Base-by-base conservation (phyloP, 2,329 filamentous ascomycete species). In the Colletotrichum ledebouriae region DNA sequence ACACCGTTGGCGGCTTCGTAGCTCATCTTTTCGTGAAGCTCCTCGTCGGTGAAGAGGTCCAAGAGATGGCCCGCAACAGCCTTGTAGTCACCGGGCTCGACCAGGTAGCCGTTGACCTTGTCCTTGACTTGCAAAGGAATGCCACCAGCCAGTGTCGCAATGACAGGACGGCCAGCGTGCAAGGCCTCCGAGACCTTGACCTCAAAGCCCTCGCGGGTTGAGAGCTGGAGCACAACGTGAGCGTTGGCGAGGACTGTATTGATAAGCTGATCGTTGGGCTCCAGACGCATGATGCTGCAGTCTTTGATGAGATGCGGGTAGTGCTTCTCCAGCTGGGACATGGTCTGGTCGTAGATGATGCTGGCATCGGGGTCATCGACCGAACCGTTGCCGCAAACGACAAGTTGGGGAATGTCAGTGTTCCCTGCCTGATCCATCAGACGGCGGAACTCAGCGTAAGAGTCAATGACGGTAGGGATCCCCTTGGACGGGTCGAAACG, bases 401-500 rank as follows among this genome's bases (percentile, higher is more conserved):
- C 85, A 4, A 96, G 86, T 76, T 95, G 93, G 0, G 92, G 92
- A 2, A 85, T 81, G 20, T 88, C 81, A 2, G 84, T 78, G 2
- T 84, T 75, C 39, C 81, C 80, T 12, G 84, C 78, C 64, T 86
- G 82, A 61, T 90, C 84, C 58, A 90, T 86, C 6, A 84, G 82
- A 62, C 86, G 84, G 50, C 90, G 87, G 76, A 95, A 91, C 73
- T 91, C 88, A 46, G 89, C 90, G 71, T 94, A 96, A 1, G 91
- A 87, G 70, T 92, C 88, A 64, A 96, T 86, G 7, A 94, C 91
- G 59, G 92, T 91, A 0, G 90, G 88, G 47, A 95, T 94, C 9
- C 93, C 93, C 80, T 95, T 96, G 53, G 92, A 89, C 0, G 93
- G 93, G 72, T 96, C 93, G 76, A 96, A 96, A 20, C 93, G 90